A percentile compares a stretch with the other conserved stretches of the same genome.
Evolutionary conservation across 805 yeast genomes (phyloP).

Genomic region (Pichia cephalocereana): DNA sequence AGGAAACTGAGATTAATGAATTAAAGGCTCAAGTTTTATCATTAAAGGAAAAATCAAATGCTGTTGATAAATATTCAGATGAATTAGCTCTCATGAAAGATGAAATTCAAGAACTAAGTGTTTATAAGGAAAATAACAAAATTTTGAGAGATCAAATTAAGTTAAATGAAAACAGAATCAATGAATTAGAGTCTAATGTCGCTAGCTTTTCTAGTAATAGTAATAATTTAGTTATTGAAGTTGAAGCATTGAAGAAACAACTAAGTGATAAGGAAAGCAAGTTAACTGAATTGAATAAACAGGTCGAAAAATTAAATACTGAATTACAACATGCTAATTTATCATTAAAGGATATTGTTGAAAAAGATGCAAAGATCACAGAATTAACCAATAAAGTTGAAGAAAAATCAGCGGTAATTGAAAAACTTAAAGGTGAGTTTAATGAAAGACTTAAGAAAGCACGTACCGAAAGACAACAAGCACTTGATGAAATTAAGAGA

Average conservation of each 20-base stretch:
- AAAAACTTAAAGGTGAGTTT: slow-evolving; percentile 23
- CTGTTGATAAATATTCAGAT: slow-evolving; percentile 15
- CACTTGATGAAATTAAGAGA: slow-evolving; percentile 6
- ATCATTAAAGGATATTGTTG: slow-evolving; percentile 5
- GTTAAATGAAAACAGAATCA: slow-evolving; percentile 5
- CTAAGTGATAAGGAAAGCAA: slow-evolving; percentile 42
- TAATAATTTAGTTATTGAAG: slow-evolving; percentile 12
- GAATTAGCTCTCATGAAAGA: slow-evolving; percentile 20
- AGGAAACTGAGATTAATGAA: slow-evolving; percentile 43
- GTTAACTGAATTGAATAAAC: slow-evolving; percentile 38
- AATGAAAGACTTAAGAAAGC: slow-evolving; percentile 24
- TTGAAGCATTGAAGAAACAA: slow-evolving; percentile 17
- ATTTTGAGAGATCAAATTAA: slow-evolving; percentile 18
- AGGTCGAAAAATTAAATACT: slow-evolving; percentile 50
- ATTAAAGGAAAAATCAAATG: slow-evolving; percentile 17
- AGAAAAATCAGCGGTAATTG: slow-evolving; percentile 16
- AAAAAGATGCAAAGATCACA: slow-evolving; percentile 11
- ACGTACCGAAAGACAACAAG: slow-evolving; percentile 16
- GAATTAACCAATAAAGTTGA: slow-evolving; percentile 12
- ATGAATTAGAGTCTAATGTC: slow-evolving; percentile 13
- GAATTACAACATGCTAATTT: slow-evolving; percentile 37
- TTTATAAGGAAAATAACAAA: slow-evolving; percentile 24
- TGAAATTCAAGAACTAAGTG: slow-evolving; percentile 20
- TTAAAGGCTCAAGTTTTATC: slow-evolving; percentile 38
- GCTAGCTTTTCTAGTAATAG: neutral